Evolutionary conservation across 1,284 basidiomycete species (phyloP), one percentile per base, ranked within the genome.

Genomic region (Boletus mariae): DNA sequence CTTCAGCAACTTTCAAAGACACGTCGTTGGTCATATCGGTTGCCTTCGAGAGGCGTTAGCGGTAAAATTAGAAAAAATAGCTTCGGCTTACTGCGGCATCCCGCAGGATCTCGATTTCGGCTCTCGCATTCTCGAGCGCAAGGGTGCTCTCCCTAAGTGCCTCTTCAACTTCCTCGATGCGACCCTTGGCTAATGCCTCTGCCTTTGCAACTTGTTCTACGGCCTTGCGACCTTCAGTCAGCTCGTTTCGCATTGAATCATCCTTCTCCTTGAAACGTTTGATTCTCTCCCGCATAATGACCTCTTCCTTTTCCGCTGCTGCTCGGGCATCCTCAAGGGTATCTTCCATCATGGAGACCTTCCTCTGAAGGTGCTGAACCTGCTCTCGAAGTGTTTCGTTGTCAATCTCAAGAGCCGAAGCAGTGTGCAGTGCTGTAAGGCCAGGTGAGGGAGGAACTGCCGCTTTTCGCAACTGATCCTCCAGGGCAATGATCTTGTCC

Each of bases 361-460:
- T 90, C 66, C 80, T 82, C 65, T 92, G 88, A 31, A 96, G 76
- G 68, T 98, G 92, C 50, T 84, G 80, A 26, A 93, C 79, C 67
- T 98, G 94, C 40, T 95, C 94, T 17, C 82, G 84, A 29, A 97
- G 80, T 25, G 84, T 87, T 69, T 98, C 94, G 64, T 96, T 96
- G 72, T 98, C 94, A 63, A 98, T 98, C 64, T 94, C 85, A 1
- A 86, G 82, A 0, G 93, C 83, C 3, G 83, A 80, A 11, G 76
- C 67, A 8, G 79, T 72, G 47, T 76, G 74, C 10, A 75, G 74
- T 23, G 71, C 70, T 8, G 64, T 59, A 2, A 72, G 65, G 2
- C 63, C 59, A 5, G 78, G 74, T 7, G 77, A 78, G 10, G 65
- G 66, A 7, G 75, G 75, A 26, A 64, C 56, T 6, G 64, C 61